Conservation (phyloP, 2,329 filamentous ascomycete species). For the Teratosphaeria epicoccoides region DNA sequence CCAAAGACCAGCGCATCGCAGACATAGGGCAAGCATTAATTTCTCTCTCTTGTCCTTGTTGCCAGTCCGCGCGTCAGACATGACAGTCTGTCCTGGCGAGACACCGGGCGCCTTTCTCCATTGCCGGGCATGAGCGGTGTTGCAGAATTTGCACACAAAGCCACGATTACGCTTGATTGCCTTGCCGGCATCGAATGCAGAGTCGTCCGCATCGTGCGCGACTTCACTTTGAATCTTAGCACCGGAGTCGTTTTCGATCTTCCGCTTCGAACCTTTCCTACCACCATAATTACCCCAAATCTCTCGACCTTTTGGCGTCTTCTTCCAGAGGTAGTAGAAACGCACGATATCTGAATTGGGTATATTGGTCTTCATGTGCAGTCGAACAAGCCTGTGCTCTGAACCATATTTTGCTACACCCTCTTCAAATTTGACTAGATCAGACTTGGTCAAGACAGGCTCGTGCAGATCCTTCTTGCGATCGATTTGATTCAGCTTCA, state of each 20-base stretch:
- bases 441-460: slow-evolving; percentile 64
- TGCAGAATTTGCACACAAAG: slow-evolving; percentile 93
- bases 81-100: slow-evolving; percentile 57
- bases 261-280: slow-evolving; percentile 82
- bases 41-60: slow-evolving; percentile 65
- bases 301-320: slow-evolving; percentile 70
- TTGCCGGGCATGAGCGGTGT: slow-evolving; percentile 65
- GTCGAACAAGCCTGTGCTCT: slow-evolving; percentile 71
- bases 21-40: slow-evolving; percentile 72
- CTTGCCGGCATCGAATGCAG: slow-evolving; percentile 86
- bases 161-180: slow-evolving; percentile 65
- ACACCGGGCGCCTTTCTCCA: slow-evolving; percentile 84
- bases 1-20: slow-evolving; percentile 87
- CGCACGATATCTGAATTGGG: slow-evolving; percentile 72
- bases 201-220: slow-evolving; percentile 86
- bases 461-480: slow-evolving; percentile 67
- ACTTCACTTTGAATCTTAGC: slow-evolving; percentile 83
- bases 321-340: slow-evolving; percentile 98
- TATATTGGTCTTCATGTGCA: slow-evolving; percentile 68
- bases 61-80: slow-evolving; percentile 53
- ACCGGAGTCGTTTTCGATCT: slow-evolving; percentile 46
- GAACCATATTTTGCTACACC: slow-evolving; percentile 83
- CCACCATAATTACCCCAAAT: slow-evolving; percentile 85
- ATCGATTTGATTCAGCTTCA: slow-evolving; percentile 57
- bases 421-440: slow-evolving; percentile 86